Evolutionary conservation across 2,329 filamentous ascomycete genomes (phyloP).

Genomic region (Aspergillus floridensis): DNA sequence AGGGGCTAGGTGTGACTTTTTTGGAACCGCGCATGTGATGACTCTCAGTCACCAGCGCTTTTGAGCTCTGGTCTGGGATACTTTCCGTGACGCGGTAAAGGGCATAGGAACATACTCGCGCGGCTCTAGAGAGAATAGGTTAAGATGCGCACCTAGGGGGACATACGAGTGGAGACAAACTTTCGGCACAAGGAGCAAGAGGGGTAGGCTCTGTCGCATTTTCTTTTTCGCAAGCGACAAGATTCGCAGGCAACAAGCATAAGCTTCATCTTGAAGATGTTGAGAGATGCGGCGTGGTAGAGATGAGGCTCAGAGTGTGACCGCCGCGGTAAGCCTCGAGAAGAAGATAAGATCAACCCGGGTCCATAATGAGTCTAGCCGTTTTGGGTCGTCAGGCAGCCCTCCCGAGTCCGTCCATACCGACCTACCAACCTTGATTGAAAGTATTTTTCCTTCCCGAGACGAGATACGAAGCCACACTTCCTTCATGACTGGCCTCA

Average conservation of each 20-base stretch:
- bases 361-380: no score
- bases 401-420: no score
- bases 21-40: no score
- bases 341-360: no score
- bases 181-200: slow-evolving; percentile 1
- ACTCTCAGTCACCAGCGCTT: not conserved
- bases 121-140: not conserved
- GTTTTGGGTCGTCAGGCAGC: no score
- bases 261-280: not conserved
- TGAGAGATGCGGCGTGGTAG: no score
- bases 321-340: no score
- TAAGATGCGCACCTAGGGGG: not conserved
- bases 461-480: no score
- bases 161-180: not conserved
- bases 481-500: no score
- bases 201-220: slow-evolving; percentile 3
- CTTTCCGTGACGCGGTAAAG: not conserved
- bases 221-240: slow-evolving; percentile 4
- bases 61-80: not conserved
- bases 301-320: no score
- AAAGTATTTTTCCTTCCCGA: no score
- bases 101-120: not conserved
- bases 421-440: no score
- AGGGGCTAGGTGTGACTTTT: not conserved
- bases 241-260: slow-evolving; percentile 7